Percentiles rank a stretch among this genome's conserved stretches.
Conservation (phyloP, 208 protist genomes). For the Trypanosoma theileri region DNA sequence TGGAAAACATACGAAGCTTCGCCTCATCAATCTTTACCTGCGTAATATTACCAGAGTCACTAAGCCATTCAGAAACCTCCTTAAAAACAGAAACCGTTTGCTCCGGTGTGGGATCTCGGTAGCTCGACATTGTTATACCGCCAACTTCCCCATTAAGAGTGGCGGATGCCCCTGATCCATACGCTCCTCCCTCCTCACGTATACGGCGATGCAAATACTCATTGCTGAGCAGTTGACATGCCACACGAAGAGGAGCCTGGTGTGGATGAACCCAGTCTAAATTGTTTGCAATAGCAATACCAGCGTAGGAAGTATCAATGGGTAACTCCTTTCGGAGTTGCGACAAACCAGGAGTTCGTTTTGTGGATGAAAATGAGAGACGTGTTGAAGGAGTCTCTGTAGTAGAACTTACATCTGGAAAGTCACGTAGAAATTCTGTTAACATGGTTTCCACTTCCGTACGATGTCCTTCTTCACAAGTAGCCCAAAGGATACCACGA, state of each 20-base stretch:
- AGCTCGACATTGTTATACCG: constrained; percentile 84
- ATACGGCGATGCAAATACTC: constrained; percentile 89
- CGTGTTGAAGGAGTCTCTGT: constrained; percentile 17
- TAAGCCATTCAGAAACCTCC: constrained; percentile 68
- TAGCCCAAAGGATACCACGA: constrained; percentile 74
- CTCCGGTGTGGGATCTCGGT: constrained; percentile 84
- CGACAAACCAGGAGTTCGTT: constrained; percentile 4
- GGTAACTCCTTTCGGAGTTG: constrained; percentile 51
- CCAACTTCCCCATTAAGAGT: constrained; percentile 76
- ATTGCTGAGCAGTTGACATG: constrained; percentile 67
- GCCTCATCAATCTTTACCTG: constrained; percentile 72
- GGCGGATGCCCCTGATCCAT: constrained; percentile 65
- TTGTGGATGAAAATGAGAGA: constrained; percentile 3
- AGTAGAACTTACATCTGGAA: constrained; percentile 22
- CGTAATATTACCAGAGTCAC: constrained; percentile 58
- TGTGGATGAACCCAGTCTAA: constrained; percentile 63
- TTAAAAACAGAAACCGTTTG: constrained; percentile 65
- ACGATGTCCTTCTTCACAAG: constrained; percentile 68
- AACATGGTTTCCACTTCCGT: constrained; percentile 57
- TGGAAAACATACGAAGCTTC: constrained; percentile 85
- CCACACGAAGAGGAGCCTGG: constrained; percentile 77
- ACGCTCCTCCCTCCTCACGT: constrained; percentile 91
- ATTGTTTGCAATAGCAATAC: constrained; percentile 57
- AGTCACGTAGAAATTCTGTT: constrained; percentile 38
- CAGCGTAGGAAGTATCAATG: constrained; percentile 87